Evolutionary conservation across 192 early-diverging fungal species (phyloP).

Genomic region (Umbelopsis sp.): DNA sequence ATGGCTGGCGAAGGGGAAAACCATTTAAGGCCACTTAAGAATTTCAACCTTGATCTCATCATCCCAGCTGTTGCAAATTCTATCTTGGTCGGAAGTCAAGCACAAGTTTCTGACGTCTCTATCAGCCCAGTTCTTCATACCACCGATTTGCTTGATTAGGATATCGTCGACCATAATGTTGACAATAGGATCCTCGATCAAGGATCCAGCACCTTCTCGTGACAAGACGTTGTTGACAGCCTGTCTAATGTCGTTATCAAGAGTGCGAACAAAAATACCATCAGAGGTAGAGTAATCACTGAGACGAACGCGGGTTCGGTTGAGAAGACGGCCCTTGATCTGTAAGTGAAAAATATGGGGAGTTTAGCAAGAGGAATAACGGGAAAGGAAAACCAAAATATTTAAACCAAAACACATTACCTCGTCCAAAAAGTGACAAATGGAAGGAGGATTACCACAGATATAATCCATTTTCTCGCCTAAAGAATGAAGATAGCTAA

Average conservation of each 20-base stretch:
- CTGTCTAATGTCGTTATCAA: constrained; percentile 20
- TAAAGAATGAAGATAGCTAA: not conserved
- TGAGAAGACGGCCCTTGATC: constrained; percentile 31
- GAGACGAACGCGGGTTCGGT: constrained; percentile 27
- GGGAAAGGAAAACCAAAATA: not conserved
- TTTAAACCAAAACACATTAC: constrained; percentile 18
- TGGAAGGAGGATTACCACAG: constrained; percentile 61
- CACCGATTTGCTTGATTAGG: constrained; percentile 18
- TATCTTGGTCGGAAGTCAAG: constrained; percentile 14
- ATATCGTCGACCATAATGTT: constrained; percentile 25
- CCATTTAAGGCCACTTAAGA: constrained; percentile 36
- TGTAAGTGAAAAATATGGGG: not conserved
- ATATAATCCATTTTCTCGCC: constrained; percentile 55
- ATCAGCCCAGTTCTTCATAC: constrained; percentile 26
- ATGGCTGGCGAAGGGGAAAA: not conserved
- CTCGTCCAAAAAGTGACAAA: constrained; percentile 56
- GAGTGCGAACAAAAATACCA: constrained; percentile 24
- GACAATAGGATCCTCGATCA: constrained; percentile 24
- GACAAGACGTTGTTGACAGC: constrained; percentile 21
- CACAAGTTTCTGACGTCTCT: constrained; percentile 32
- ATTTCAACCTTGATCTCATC: constrained; percentile 35
- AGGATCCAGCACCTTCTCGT: constrained; percentile 26
- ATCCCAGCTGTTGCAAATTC: constrained; percentile 37
- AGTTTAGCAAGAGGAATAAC: not conserved
- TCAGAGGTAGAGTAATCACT: constrained; percentile 24